A percentile compares a stretch with the other conserved stretches of the same genome.
phyloP scores from a whole-genome alignment of 495 filamentous ascomycete species.

The Niebla homalea region DNA sequence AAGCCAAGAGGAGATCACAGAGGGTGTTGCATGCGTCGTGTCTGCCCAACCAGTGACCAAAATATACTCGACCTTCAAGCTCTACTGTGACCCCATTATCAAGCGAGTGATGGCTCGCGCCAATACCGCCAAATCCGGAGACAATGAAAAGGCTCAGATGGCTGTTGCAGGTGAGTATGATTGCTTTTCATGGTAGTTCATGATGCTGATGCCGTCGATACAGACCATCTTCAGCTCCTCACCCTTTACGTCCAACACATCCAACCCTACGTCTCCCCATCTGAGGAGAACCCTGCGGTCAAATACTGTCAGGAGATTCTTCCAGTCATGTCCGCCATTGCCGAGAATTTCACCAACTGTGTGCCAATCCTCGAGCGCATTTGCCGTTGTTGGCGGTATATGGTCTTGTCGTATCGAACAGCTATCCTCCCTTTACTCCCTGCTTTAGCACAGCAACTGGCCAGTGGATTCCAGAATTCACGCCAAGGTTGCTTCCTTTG shows the following conservation, averaged over 20 bases:
- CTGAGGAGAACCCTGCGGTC: slow-evolving; percentile 74
- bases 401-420: slow-evolving; percentile 89
- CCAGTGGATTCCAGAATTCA: slow-evolving; percentile 68
- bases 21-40: slow-evolving; percentile 84
- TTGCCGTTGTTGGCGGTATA: slow-evolving; percentile 86
- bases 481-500: slow-evolving; percentile 94
- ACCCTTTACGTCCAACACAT: slow-evolving; percentile 79
- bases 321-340: slow-evolving; percentile 68
- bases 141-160: slow-evolving; percentile 66
- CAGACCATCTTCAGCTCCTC: slow-evolving; percentile 80
- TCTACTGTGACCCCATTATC: slow-evolving; percentile 90
- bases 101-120: slow-evolving; percentile 74
- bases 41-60: slow-evolving; percentile 69
- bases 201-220: slow-evolving; percentile 15
- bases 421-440: slow-evolving; percentile 77
- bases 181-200: neutral
- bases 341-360: slow-evolving; percentile 71
- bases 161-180: slow-evolving; percentile 59
- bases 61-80: slow-evolving; percentile 69
- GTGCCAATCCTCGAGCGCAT: slow-evolving; percentile 84
- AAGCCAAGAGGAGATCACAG: slow-evolving; percentile 91
- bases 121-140: slow-evolving; percentile 67
- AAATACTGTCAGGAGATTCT: slow-evolving; percentile 93
- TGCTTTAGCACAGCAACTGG: slow-evolving; percentile 73
- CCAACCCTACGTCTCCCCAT: slow-evolving; percentile 58